Percentiles rank a stretch among this genome's conserved stretches.
These are phyloP conservation scores for Neospermospora avenae DNA, from an alignment of 2,329 filamentous ascomycete genomes.

Conservation along the genomic window DNA sequence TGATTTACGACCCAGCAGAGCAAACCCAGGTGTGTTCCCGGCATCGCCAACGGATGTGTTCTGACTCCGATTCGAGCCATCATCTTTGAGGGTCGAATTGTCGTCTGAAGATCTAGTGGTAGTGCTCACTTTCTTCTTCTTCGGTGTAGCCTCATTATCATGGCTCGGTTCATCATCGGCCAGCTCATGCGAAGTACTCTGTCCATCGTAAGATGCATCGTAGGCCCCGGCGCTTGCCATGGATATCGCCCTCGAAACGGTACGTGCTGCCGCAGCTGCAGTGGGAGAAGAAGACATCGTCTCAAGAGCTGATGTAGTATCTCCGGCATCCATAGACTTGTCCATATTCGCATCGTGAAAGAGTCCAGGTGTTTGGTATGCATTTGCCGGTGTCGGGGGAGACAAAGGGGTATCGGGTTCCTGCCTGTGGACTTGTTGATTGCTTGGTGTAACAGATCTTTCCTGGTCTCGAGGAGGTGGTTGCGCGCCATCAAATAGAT, in stretches of 20 bases:
- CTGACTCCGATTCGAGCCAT: slow-evolving; percentile 36
- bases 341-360: slow-evolving; percentile 16
- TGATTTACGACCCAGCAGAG: slow-evolving; percentile 39
- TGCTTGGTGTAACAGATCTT: slow-evolving; percentile 4
- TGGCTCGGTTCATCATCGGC: slow-evolving; percentile 24
- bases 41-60: slow-evolving; percentile 38
- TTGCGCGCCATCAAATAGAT: slow-evolving; percentile 48
- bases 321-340: slow-evolving; percentile 28
- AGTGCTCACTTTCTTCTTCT: slow-evolving; percentile 19
- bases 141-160: slow-evolving; percentile 29
- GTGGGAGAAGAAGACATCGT: slow-evolving; percentile 55
- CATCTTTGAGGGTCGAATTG: slow-evolving; percentile 32
- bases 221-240: slow-evolving; percentile 37
- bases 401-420: slow-evolving; percentile 14
- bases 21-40: slow-evolving; percentile 45
- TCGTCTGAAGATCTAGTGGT: slow-evolving; percentile 22
- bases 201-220: slow-evolving; percentile 12
- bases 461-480: neutral
- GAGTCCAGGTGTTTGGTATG: slow-evolving; percentile 29
- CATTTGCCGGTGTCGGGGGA: slow-evolving; percentile 28
- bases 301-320: slow-evolving; percentile 51
- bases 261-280: slow-evolving; percentile 51
- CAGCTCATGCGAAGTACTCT: slow-evolving; percentile 13
- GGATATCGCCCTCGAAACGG: slow-evolving; percentile 50
- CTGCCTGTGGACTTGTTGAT: neutral